Conservation (phyloP, 2,329 filamentous ascomycete genomes). For the Talaromyces atroroseus region DNA sequence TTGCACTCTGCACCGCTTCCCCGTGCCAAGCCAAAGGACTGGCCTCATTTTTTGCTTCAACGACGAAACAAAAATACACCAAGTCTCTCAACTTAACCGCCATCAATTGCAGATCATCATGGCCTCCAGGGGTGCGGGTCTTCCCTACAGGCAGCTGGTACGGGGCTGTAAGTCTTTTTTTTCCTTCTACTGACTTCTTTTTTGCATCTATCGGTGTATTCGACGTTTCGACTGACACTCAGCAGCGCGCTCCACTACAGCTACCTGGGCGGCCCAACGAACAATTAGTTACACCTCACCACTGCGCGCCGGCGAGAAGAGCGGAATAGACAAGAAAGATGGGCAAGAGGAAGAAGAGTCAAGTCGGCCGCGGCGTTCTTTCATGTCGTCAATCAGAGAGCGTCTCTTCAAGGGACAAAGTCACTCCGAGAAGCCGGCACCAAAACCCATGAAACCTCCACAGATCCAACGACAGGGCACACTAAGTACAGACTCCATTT, state of each 20-base stretch:
- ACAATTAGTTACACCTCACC: conserved; percentile 29
- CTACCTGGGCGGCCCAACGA: conserved; percentile 31
- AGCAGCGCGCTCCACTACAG: conserved; percentile 28
- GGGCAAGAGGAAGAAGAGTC: not conserved
- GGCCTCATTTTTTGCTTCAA: conserved; percentile 7
- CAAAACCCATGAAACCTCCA: conserved; percentile 19
- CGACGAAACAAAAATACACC: not conserved
- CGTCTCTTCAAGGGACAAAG: conserved; percentile 26
- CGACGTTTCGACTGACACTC: conserved; percentile 10
- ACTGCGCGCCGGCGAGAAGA: conserved; percentile 25
- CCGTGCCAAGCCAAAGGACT: conserved; percentile 3
- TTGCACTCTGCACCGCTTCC: not conserved
- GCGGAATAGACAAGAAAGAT: conserved; percentile 17
- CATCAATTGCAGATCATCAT: conserved; percentile 19
- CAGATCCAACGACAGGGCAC: conserved; percentile 31
- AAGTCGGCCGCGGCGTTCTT: conserved; percentile 14
- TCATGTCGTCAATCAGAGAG: conserved; percentile 30
- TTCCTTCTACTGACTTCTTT: not conserved
- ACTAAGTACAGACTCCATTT: conserved; percentile 36
- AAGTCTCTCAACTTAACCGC: not conserved
- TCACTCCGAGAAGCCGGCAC: conserved; percentile 23
- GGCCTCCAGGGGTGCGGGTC: conserved; percentile 35
- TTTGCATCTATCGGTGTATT: not conserved
- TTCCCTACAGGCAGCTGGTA: conserved; percentile 34
- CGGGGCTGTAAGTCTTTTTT: conserved; percentile 28